Evolutionary conservation across 805 yeast species (phyloP).

Genomic region (Komagataella phaffii): DNA sequence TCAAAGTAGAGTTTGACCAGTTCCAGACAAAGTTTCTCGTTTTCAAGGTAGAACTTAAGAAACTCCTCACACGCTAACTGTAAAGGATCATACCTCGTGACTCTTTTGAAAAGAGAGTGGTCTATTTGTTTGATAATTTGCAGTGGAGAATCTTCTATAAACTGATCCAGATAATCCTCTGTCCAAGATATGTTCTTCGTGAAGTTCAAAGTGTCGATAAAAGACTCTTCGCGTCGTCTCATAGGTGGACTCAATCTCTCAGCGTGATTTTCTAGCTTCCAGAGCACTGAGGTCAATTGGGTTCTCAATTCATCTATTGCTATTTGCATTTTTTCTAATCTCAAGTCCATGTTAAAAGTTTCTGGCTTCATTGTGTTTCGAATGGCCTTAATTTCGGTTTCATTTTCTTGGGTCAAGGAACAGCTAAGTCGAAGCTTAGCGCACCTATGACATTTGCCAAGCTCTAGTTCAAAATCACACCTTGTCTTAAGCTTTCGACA

Average conservation of each 20-base stretch:
- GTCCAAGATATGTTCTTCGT: constrained; percentile 2
- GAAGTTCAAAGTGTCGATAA: background rate
- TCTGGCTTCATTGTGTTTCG: background rate
- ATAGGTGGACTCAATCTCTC: background rate
- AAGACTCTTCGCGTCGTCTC: background rate
- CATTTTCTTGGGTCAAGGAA: constrained; percentile 19
- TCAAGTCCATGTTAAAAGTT: constrained; percentile 1
- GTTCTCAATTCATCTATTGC: constrained; percentile 6
- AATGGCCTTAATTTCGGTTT: background rate
- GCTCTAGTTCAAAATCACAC: constrained; percentile 33
- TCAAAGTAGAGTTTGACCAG: constrained; percentile 33
- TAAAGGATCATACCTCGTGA: constrained; percentile 16
- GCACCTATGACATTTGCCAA: constrained; percentile 39
- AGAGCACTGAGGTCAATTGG: constrained; percentile 7
- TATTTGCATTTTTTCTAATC: constrained; percentile 5
- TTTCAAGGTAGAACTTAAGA: constrained; percentile 27
- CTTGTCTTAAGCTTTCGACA: constrained; percentile 46
- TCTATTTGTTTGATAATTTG: constrained; percentile 16
- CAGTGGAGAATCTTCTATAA: constrained; percentile 13
- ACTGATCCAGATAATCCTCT: constrained; percentile 3
- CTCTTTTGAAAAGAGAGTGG: constrained; percentile 12
- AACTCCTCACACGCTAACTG: constrained; percentile 27
- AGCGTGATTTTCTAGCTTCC: background rate
- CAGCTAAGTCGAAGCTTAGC: constrained; percentile 31
- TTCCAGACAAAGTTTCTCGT: constrained; percentile 27